These are phyloP conservation scores for Punctularia strigosozonata DNA, from an alignment of 768 basidiomycete genomes.

Conservation along the genomic window DNA sequence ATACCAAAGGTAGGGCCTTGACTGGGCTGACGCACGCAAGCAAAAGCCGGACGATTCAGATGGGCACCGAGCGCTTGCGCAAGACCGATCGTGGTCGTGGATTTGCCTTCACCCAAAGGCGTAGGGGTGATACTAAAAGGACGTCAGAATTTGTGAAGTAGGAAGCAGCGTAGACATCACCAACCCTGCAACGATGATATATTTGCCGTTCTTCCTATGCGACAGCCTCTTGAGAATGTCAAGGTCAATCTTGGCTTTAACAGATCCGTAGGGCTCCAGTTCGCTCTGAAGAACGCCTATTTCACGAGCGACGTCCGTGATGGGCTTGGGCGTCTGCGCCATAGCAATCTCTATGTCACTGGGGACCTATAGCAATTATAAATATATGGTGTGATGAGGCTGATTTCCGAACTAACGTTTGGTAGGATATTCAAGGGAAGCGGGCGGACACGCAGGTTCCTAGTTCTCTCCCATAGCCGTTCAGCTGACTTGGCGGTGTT, in stretches of 20 bases:
- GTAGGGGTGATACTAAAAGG: slow-evolving; percentile 79
- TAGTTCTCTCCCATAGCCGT: slow-evolving; percentile 62
- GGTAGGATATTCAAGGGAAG: slow-evolving; percentile 68
- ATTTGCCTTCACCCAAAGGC: slow-evolving; percentile 95
- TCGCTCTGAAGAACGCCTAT: slow-evolving; percentile 81
- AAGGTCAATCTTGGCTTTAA: slow-evolving; percentile 96
- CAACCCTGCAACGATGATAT: slow-evolving; percentile 89
- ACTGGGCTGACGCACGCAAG: slow-evolving; percentile 95
- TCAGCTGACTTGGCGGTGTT: slow-evolving; percentile 84
- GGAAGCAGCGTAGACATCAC: slow-evolving; percentile 8
- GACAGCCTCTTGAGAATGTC: slow-evolving; percentile 73
- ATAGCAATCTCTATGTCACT: slow-evolving; percentile 95
- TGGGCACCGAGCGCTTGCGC: slow-evolving; percentile 95
- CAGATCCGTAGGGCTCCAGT: slow-evolving; percentile 88
- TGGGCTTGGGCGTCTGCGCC: slow-evolving; percentile 87
- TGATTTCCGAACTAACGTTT: too few species aligned
- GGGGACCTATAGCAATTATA: too few species aligned
- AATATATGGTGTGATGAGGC: too few species aligned
- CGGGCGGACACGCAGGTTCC: slow-evolving; percentile 60
- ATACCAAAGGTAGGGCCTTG: slow-evolving; percentile 99
- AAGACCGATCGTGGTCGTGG: slow-evolving; percentile 93
- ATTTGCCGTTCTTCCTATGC: slow-evolving; percentile 87
- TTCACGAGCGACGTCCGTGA: slow-evolving; percentile 75
- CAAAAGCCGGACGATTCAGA: slow-evolving; percentile 84
- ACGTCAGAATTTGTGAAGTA: slow-evolving; percentile 1